A percentile compares a stretch with the other conserved stretches of the same genome.
phyloP scores from a whole-genome alignment of 257 asterid genomes.

The Ilex asprella region DNA sequence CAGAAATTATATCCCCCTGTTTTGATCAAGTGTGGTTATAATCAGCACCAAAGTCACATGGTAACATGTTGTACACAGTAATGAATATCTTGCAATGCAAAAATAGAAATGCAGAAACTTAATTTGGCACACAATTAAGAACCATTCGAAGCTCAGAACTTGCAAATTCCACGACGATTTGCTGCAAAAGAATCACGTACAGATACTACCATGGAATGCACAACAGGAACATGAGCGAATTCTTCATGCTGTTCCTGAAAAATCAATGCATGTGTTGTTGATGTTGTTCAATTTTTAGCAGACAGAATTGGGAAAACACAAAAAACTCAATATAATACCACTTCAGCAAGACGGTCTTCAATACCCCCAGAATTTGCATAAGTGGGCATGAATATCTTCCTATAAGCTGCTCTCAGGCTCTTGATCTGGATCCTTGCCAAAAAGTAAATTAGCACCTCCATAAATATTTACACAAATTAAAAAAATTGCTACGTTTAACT shows the following conservation, averaged over 20 bases:
- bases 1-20: too few relatives aligned
- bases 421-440: conserved; percentile 39
- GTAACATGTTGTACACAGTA: background rate
- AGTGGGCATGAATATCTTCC: conserved; percentile 65
- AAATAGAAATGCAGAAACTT: background rate
- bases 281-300: background rate
- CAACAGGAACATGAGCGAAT: conserved; percentile 43
- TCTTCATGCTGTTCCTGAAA: conserved; percentile 64
- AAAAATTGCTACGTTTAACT: conserved; percentile 1
- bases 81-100: background rate
- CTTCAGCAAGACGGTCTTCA: conserved; percentile 63
- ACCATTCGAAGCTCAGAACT: conserved; percentile 51
- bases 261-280: background rate
- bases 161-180: conserved; percentile 87
- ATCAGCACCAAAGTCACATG: background rate
- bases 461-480: conserved; percentile 2
- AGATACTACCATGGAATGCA: conserved; percentile 51
- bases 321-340: conserved; percentile 42
- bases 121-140: conserved; percentile 17
- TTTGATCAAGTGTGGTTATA: too few relatives aligned
- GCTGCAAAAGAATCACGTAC: conserved; percentile 65
- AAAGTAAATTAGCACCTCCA: conserved; percentile 5
- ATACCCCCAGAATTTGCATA: conserved; percentile 33
- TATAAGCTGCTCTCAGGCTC: conserved; percentile 79
- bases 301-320: conserved; percentile 4